phyloP scores from a whole-genome alignment of 2,329 filamentous ascomycete genomes.

The Exophiala lecanii-corni region DNA sequence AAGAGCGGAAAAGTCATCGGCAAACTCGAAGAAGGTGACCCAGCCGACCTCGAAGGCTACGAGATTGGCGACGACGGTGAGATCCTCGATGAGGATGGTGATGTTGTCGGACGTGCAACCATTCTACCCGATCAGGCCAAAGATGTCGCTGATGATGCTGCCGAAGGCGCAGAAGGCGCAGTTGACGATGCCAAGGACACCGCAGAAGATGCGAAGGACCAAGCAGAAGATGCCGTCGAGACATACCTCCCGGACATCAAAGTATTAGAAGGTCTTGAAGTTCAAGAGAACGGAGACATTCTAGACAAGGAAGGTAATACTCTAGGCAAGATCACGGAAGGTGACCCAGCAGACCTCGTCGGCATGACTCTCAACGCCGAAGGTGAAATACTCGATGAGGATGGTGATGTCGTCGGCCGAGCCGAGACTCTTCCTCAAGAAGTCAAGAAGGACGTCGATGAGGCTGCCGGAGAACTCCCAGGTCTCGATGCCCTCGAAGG shows the following conservation, averaged over 20 bases:
- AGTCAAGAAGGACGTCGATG: slow-evolving; percentile 47
- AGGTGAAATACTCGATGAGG: slow-evolving; percentile 39
- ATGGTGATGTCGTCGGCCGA: slow-evolving; percentile 35
- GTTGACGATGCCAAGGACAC: slow-evolving; percentile 25
- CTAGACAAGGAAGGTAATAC: slow-evolving; percentile 41
- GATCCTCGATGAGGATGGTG: slow-evolving; percentile 30
- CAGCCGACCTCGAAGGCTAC: slow-evolving; percentile 38
- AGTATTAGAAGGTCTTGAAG: slow-evolving; percentile 36
- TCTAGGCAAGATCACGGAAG: slow-evolving; percentile 38
- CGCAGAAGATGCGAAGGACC: slow-evolving; percentile 31
- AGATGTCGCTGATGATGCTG: slow-evolving; percentile 26
- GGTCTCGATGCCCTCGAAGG: slow-evolving; percentile 35
- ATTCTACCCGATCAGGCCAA: slow-evolving; percentile 24
- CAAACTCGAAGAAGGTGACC: slow-evolving; percentile 38
- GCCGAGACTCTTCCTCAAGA: slow-evolving; percentile 34
- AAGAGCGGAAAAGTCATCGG: slow-evolving; percentile 35
- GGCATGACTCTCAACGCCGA: slow-evolving; percentile 39
- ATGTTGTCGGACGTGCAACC: slow-evolving; percentile 37
- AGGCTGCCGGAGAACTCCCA: slow-evolving; percentile 42
- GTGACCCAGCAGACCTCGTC: slow-evolving; percentile 37
- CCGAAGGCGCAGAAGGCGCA: slow-evolving; percentile 16
- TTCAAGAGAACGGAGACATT: slow-evolving; percentile 52
- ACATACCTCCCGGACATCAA: slow-evolving; percentile 33
- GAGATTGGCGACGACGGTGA: slow-evolving; percentile 35
- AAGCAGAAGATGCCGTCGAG: slow-evolving; percentile 34